Evolutionary conservation across 345 rosid genomes (phyloP), one percentile per base, ranked within the genome.

Genomic region (Lepidium didymum): DNA sequence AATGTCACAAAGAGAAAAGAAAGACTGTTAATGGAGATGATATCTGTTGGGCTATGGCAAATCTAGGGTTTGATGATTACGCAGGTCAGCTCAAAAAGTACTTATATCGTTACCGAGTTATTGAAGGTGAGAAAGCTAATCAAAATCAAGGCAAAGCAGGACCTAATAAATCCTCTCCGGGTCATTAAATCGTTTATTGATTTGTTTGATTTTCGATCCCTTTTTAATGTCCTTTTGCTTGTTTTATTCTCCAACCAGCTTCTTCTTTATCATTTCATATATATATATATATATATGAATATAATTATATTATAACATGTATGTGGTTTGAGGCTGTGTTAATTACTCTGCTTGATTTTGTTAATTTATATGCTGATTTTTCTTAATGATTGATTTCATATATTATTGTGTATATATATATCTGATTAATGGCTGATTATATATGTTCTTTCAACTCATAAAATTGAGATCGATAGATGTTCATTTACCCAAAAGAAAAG

Each of bases 1-100:
- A 75, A 68, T 87, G 92, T 31, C 87, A 83, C 81, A 87, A 80
- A 78, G 92, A 87, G 82, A 87, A 87, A 81, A 72, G 92, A 34
- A 87, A 87, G 71, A 84, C 89, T 0, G 82, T 87, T 3, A 87
- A 84, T 6, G 92, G 92, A 38, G 89, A 87, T 41, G 92, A 87
- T 52, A 70, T 87, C 9, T 87, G 89, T 54, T 87, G 92, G 89
- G 89, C 92, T 36, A 81, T 87, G 50, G 78, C 83, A 2, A 81
- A 78, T 71, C 77, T 87, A 81, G 92, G 92, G 81, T 84, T 87
- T 74, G 89, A 87, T 72, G 82, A 83, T 47, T 87, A 83, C 13
- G 82, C 82, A 0, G 89, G 79, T 34, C 89, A 85, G 10, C 66
- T 87, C 49, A 84, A 65, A 13, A 80, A 72, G 60, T 87, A 82